Conservation (phyloP, 202 grass and related monocot species). For the Panicum hallii region DNA sequence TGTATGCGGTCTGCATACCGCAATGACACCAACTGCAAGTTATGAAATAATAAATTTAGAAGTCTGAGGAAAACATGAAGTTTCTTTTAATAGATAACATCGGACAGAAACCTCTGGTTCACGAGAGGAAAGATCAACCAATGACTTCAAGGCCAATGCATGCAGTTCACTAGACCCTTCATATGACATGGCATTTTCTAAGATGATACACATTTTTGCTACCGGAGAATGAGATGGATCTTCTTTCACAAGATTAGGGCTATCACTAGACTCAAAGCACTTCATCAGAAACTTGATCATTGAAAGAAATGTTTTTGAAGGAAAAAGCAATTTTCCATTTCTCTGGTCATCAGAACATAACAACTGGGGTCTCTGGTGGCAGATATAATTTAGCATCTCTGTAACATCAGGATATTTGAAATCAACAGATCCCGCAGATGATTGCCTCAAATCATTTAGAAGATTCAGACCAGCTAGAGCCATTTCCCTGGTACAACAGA, state of each 20-base stretch:
- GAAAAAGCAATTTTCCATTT: slow-evolving; percentile 66
- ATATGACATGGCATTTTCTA: slow-evolving; percentile 89
- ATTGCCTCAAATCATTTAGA: slow-evolving; percentile 66
- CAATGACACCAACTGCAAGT: slow-evolving; percentile 71
- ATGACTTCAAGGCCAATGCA: slow-evolving; percentile 81
- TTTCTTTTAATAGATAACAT: slow-evolving; percentile 18
- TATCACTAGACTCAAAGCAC: slow-evolving; percentile 74
- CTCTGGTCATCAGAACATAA: slow-evolving; percentile 62
- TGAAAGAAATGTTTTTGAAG: slow-evolving; percentile 84
- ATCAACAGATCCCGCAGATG: slow-evolving; percentile 51
- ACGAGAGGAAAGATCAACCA: slow-evolving; percentile 84
- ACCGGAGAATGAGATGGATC: slow-evolving; percentile 60
- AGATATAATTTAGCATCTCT: slow-evolving; percentile 79
- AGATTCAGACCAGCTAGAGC: slow-evolving; percentile 85
- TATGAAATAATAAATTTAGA: slow-evolving; percentile 32
- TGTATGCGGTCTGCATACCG: slow-evolving; percentile 69
- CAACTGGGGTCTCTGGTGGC: slow-evolving; percentile 67
- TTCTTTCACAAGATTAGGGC: slow-evolving; percentile 37
- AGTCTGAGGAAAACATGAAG: slow-evolving; percentile 29
- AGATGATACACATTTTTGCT: slow-evolving; percentile 69
- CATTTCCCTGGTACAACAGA: slow-evolving; percentile 82
- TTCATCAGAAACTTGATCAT: slow-evolving; percentile 97
- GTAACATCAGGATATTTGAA: slow-evolving; percentile 75
- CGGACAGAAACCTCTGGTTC: slow-evolving; percentile 69
- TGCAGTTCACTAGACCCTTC: slow-evolving; percentile 93